Evolutionary conservation across 2,329 filamentous ascomycete species (phyloP), one percentile per base, ranked within the genome.

Genomic region (Diaporthe longicolla): DNA sequence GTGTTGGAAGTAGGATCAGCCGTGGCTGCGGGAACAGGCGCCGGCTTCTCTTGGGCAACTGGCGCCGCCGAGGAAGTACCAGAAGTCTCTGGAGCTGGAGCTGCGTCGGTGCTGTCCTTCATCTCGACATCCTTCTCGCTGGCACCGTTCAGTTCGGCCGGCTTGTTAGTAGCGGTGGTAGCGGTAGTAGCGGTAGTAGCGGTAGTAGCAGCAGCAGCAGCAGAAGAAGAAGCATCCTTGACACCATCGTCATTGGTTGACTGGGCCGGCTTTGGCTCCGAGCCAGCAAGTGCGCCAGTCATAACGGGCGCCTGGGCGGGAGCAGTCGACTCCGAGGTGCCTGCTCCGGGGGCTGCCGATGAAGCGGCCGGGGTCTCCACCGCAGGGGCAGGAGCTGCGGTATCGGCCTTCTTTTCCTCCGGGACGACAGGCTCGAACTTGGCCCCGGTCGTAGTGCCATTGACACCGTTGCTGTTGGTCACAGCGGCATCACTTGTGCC

Each of bases 61-160:
- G 61, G 29, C 19, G 73, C 37, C 8, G 35, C 43, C 24, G 55
- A 24, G 29, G 63, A 26, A 63, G 57, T 32, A 15, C 63, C 70
- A 17, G 70, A 35, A 48, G 59, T 66, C 48, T 40, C 52, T 1
- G 40, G 35, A 21, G 59, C 21, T n/a, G 66, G 40, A 32, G 69
- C 54, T 48, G 55, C 57, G 19, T 57, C 10, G 43, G 68, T 24
- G 17, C 73, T 75, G n/a, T 77, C 77, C 37, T 76, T 76, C 73
- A 76, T 77, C 52, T 77, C 75, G 15, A 72, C 54, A 50, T 78
- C 77, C 29, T 75, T 45, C n/a, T 59, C 55, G 21, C 65, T 43
- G 48, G 29, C 32, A 15, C 52, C 63, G 29, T 43, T 68, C 26
- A 54, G 48, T 24, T 68, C n/a, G 43, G 43, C 21, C 37, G 37